These are phyloP conservation scores for Podosphaera leucotricha DNA, from an alignment of 2,329 filamentous ascomycete genomes.

Conservation along the genomic window DNA sequence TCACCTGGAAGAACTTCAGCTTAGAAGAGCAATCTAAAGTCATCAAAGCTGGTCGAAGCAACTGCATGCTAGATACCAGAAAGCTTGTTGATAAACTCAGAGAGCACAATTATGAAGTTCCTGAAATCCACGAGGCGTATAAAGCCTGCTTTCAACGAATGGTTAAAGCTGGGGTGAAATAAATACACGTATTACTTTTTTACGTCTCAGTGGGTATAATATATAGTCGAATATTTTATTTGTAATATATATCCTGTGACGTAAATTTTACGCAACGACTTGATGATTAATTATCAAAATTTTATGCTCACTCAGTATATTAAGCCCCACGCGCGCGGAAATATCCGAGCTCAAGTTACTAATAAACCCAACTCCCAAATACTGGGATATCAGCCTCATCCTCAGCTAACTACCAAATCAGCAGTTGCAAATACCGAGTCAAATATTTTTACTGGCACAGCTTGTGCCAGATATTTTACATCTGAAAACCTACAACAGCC, in stretches of 20 bases:
- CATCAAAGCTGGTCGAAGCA: constrained; percentile 42
- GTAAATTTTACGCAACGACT: background rate
- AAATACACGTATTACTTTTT: constrained; percentile 7
- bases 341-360: background rate
- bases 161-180: constrained; percentile 30
- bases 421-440: background rate
- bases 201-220: background rate
- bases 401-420: background rate
- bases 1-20: constrained; percentile 41
- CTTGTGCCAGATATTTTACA: background rate
- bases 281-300: background rate
- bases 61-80: constrained; percentile 38
- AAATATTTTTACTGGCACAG: background rate
- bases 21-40: constrained; percentile 43
- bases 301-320: background rate
- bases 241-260: background rate
- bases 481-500: background rate
- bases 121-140: constrained; percentile 39
- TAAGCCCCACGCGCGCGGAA: background rate
- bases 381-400: background rate
- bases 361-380: background rate
- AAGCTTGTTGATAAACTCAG: constrained; percentile 36
- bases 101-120: constrained; percentile 32
- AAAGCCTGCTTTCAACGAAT: constrained; percentile 37
- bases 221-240: background rate